phyloP scores from a whole-genome alignment of 129 eudicot genomes.

The Flaveria ramosissima region DNA sequence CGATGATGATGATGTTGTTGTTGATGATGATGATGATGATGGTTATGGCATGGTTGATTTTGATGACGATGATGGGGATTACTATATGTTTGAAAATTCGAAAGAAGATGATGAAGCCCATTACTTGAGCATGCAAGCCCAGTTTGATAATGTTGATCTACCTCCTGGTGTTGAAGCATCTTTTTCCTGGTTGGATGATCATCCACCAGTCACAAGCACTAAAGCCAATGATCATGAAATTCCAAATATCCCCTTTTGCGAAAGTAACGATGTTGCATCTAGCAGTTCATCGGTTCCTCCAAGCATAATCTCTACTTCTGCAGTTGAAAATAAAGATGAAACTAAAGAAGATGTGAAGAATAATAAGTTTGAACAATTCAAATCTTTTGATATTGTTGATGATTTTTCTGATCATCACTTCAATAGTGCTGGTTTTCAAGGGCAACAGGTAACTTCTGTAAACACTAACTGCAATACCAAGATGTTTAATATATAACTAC shows the following conservation, averaged over 20 bases:
- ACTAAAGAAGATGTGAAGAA: conserved; percentile 42
- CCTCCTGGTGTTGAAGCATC: conserved; percentile 84
- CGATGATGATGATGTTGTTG: conserved; percentile 29
- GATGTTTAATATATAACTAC: background rate
- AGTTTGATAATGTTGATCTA: conserved; percentile 68
- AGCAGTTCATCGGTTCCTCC: conserved; percentile 43
- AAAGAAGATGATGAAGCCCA: conserved; percentile 50
- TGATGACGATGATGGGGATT: conserved; percentile 48
- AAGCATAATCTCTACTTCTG: conserved; percentile 22
- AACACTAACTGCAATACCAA: background rate
- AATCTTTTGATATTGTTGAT: conserved; percentile 59
- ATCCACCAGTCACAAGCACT: conserved; percentile 23
- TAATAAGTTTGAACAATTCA: conserved; percentile 47
- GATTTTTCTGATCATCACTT: conserved; percentile 69
- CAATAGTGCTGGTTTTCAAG: conserved; percentile 32
- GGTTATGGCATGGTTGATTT: conserved; percentile 35
- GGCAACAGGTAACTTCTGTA: conserved; percentile 44
- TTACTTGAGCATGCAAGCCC: conserved; percentile 67
- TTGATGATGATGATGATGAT: conserved; percentile 11
- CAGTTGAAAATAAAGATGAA: conserved; percentile 28
- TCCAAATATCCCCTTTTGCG: conserved; percentile 7
- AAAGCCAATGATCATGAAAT: conserved; percentile 10
- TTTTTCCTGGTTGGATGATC: conserved; percentile 52
- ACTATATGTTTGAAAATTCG: conserved; percentile 42
- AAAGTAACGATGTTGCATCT: conserved; percentile 37